These are phyloP conservation scores for Rhinocladiella similis DNA, from an alignment of 2,329 filamentous ascomycete species.

Conservation along the genomic window DNA sequence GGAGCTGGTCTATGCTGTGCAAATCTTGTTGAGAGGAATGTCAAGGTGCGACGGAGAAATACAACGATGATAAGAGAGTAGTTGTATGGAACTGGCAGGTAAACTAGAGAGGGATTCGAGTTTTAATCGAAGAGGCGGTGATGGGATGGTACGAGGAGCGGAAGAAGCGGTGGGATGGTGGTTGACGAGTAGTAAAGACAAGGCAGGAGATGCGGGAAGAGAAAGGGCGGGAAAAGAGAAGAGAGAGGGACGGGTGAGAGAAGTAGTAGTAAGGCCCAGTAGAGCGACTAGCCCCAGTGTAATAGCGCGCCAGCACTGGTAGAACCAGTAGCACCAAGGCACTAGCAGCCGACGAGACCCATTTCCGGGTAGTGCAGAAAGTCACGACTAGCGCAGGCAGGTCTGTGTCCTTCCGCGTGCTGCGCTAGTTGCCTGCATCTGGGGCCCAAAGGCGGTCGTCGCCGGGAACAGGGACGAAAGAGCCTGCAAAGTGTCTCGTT, in stretches of 20 bases:
- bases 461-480: conserved; percentile 10
- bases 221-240: conserved; percentile 1
- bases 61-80: neutral
- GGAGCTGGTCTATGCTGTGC: neutral
- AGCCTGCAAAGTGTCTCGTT: neutral
- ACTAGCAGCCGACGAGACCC: neutral
- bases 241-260: no score
- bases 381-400: neutral
- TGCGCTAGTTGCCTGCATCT: neutral
- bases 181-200: conserved; percentile 10
- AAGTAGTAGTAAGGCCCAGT: neutral
- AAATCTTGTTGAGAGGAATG: neutral
- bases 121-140: conserved; percentile 1
- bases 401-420: no score
- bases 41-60: neutral
- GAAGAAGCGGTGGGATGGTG: conserved; percentile 2
- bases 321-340: neutral
- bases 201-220: conserved; percentile 8
- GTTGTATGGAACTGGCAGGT: conserved; percentile 2
- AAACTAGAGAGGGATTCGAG: neutral
- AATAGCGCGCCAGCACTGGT: no score
- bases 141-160: conserved; percentile 1
- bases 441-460: conserved; percentile 2
- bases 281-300: neutral
- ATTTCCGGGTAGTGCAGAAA: neutral